Conservation (phyloP, 2,329 filamentous ascomycete genomes). For the Ascochyta clinopodiicola region DNA sequence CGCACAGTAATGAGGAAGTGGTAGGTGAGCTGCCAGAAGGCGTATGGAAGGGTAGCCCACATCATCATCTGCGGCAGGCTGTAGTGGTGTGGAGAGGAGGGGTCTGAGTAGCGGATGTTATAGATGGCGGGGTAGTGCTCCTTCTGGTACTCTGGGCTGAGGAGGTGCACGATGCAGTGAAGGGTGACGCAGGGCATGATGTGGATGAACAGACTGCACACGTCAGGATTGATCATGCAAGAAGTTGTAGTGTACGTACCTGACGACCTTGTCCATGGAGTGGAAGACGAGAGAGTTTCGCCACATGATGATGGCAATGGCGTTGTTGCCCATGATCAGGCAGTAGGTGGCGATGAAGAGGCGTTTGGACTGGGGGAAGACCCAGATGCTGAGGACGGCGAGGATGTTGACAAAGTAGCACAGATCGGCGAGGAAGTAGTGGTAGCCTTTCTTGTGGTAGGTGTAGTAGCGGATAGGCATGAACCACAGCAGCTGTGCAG, state of each 20-base stretch:
- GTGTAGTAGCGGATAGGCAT: constrained; percentile 95
- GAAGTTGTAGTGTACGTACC: constrained; percentile 52
- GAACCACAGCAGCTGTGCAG: constrained; percentile 84
- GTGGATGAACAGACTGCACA: constrained; percentile 85
- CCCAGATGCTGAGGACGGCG: constrained; percentile 81
- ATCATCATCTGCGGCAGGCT: constrained; percentile 83
- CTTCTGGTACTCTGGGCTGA: constrained; percentile 69
- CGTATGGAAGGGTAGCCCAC: constrained; percentile 93
- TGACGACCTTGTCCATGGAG: constrained; percentile 96
- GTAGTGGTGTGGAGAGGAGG: constrained; percentile 81
- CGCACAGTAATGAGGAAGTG: constrained; percentile 96
- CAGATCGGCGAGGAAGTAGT: constrained; percentile 92
- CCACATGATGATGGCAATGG: constrained; percentile 98
- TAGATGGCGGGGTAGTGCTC: constrained; percentile 83
- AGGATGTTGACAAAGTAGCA: constrained; percentile 98
- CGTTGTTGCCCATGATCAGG: constrained; percentile 94
- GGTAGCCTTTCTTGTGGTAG: constrained; percentile 86
- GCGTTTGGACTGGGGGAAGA: constrained; percentile 87
- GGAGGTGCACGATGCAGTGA: constrained; percentile 88
- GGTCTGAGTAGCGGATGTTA: constrained; percentile 72
- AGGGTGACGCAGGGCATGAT: constrained; percentile 97
- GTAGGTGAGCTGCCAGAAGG: constrained; percentile 89
- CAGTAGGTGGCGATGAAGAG: constrained; percentile 93
- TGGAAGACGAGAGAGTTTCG: constrained; percentile 98
- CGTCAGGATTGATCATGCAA: constrained; percentile 15